Evolutionary conservation across 2,329 filamentous ascomycete species (phyloP).

Genomic region (Hypoxylon sp.): DNA sequence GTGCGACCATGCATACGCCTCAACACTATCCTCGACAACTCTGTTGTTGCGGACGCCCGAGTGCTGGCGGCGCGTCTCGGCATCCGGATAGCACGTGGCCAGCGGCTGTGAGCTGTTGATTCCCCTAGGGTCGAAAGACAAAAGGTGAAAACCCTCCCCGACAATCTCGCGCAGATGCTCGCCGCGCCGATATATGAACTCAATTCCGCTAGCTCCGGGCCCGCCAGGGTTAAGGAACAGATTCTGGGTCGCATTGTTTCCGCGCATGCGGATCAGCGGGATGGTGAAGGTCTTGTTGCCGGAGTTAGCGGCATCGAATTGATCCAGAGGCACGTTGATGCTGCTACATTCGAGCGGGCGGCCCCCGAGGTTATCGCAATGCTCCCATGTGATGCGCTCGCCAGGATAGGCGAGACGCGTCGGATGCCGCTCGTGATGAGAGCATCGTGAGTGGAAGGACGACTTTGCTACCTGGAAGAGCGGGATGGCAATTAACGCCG

Average conservation of each 20-base stretch:
- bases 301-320: conserved; percentile 57
- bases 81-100: conserved; percentile 60
- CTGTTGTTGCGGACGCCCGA: conserved; percentile 49
- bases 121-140: conserved; percentile 65
- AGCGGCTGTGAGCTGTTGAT: conserved; percentile 57
- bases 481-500: conserved; percentile 5
- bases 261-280: conserved; percentile 62
- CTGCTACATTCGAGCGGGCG: conserved; percentile 60
- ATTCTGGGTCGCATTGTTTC: conserved; percentile 60
- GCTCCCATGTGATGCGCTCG: conserved; percentile 58
- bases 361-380: conserved; percentile 58
- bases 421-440: conserved; percentile 5
- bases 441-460: background rate
- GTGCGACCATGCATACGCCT: conserved; percentile 60
- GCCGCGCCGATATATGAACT: conserved; percentile 57
- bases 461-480: conserved; percentile 12
- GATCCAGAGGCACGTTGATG: conserved; percentile 64
- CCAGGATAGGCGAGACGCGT: conserved; percentile 50
- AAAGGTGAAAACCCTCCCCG: conserved; percentile 62
- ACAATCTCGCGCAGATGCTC: conserved; percentile 56
- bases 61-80: conserved; percentile 52
- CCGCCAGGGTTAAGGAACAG: conserved; percentile 65
- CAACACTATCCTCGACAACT: conserved; percentile 55
- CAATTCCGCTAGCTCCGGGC: conserved; percentile 62
- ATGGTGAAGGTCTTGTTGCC: conserved; percentile 60